Percentiles rank a stretch among this genome's conserved stretches.
phyloP scores from a whole-genome alignment of 2,329 filamentous ascomycete species.

The Leptographium galeiforme region DNA sequence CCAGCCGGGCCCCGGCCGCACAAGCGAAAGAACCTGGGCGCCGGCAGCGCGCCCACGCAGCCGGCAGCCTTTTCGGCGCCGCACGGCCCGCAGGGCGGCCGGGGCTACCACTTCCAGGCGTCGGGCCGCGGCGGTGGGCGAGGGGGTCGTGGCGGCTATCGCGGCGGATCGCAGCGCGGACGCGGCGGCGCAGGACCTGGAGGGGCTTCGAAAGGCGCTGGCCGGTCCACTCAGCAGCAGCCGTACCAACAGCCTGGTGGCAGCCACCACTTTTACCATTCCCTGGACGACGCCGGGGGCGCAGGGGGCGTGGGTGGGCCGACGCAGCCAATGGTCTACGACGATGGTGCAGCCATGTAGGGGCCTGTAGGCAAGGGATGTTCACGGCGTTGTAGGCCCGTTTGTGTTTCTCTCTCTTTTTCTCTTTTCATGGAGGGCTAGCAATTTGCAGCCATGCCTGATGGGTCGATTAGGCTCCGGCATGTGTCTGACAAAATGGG shows the following conservation, averaged over 20 bases:
- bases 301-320: background rate
- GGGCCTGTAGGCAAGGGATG: background rate
- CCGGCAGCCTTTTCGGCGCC: constrained; percentile 1
- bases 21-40: background rate
- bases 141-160: constrained; percentile 4
- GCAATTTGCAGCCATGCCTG: too few relatives aligned
- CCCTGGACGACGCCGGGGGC: constrained; percentile 9
- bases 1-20: background rate
- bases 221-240: background rate
- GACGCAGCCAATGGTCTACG: constrained; percentile 6
- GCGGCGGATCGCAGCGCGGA: constrained; percentile 3
- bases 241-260: background rate
- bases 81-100: constrained; percentile 2
- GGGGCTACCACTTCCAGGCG: constrained; percentile 5
- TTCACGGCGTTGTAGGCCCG: background rate
- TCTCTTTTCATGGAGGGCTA: too few relatives aligned
- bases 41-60: constrained; percentile 2
- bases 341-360: constrained; percentile 1
- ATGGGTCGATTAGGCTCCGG: too few relatives aligned
- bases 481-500: too few relatives aligned
- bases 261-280: constrained; percentile 8
- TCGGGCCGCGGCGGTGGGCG: constrained; percentile 1
- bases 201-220: background rate
- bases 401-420: background rate
- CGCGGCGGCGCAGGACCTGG: background rate